Base-by-base conservation (phyloP, 2,329 filamentous ascomycete genomes). In the Colletotrichum costaricense region DNA sequence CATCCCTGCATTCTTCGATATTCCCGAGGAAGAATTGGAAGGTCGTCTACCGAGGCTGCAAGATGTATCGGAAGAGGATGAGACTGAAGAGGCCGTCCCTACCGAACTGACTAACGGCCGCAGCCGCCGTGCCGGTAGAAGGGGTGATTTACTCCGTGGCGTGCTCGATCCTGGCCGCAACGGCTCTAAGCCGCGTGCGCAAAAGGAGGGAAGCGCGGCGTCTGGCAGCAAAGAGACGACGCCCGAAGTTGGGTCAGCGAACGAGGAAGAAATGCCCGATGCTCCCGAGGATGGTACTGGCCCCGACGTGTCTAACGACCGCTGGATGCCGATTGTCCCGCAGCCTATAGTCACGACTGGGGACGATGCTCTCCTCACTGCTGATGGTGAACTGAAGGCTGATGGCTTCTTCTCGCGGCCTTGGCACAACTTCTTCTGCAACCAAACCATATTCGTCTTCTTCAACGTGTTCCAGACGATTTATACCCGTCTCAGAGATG, bases 401-500 rank as follows among this genome's bases (percentile, higher is more conserved):
- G 95, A 98, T 74, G 93, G 95, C 64, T 92, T 94, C 71, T 97
- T 97, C 83, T 88, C 89, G 76, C 93, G 95, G 59, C 91, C 92
- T 12, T 92, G 91, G 83, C 97, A 95, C 86, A 96, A 96, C 80
- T 91, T 98, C 80, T 99, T 97, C 85, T 93, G 93, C 81, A 98
- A 98, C 81, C 90, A 95, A 78, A 94, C 93, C 4, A 93, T 99
- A 73, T 98, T 95, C 80, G 95, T 97, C 83, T 98, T 99, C 87
- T 93, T 99, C 86, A 94, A 93, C 77, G 92, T 98, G 74, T 97
- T 99, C 81, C 92, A 98, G 80, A 93, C 93, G n/a, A 86, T 99
- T 5, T 98, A 98, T 83, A 91, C 92, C 78, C 92, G 97, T 54
- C 88, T 99, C 16, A 87, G 93, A 75, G 93, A 93, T 74, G 91